phyloP scores from a whole-genome alignment of 495 filamentous ascomycete species.

The Parmelia sp. region DNA sequence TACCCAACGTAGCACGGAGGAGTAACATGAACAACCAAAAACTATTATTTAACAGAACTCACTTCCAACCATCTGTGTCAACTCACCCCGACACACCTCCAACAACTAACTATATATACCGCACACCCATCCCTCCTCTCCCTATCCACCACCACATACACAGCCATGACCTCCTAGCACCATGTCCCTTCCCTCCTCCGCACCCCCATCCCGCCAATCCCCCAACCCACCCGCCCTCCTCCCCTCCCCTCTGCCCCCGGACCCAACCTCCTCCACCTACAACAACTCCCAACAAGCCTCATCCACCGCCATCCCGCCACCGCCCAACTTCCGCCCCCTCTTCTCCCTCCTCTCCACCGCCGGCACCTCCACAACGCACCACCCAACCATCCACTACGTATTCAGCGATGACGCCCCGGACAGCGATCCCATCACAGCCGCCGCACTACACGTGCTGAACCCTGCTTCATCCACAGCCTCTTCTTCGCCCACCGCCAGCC shows the following conservation, averaged over 20 bases:
- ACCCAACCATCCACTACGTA: conserved; percentile 80
- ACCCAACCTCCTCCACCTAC: conserved; percentile 26
- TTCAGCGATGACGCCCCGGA: conserved; percentile 72
- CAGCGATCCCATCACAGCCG: conserved; percentile 55
- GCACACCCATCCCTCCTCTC: background rate
- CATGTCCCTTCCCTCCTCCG: conserved; percentile 13
- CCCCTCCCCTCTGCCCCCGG: conserved; percentile 14
- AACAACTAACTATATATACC: background rate
- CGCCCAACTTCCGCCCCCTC: conserved; percentile 41
- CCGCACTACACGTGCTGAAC: conserved; percentile 40
- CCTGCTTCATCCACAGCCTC: conserved; percentile 11
- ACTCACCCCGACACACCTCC: background rate
- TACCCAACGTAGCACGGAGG: conserved; percentile 1
- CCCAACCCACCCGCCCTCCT: conserved; percentile 18
- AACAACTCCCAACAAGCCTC: conserved; percentile 14
- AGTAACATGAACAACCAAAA: background rate
- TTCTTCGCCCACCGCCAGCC: background rate
- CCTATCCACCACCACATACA: background rate
- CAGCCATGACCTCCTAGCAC: conserved; percentile 7
- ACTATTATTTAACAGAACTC: background rate
- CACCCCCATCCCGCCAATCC: conserved; percentile 5
- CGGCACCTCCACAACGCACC: conserved; percentile 52
- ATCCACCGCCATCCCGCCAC: conserved; percentile 22
- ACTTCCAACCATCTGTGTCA: background rate
- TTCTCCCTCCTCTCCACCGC: conserved; percentile 49